These are phyloP conservation scores for Asterella californica DNA, from an alignment of 225 moss, liverwort and hornwort genomes.

Conservation along the genomic window DNA sequence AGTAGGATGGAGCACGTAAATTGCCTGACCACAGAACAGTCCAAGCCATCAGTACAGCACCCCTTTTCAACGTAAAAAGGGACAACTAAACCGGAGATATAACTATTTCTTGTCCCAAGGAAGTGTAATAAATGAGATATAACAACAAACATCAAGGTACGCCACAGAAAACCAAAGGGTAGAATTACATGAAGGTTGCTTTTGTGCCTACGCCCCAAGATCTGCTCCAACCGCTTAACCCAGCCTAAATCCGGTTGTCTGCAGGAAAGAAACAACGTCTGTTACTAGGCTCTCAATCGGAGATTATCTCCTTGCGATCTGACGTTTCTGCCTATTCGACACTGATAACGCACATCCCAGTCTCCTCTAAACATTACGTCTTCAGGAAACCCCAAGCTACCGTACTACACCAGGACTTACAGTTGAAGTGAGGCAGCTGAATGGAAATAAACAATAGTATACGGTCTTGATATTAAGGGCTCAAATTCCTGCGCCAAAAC, in stretches of 20 bases:
- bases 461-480: slow-evolving; percentile 82
- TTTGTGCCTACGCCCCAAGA: slow-evolving; percentile 93
- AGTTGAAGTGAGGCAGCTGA: slow-evolving; percentile 83
- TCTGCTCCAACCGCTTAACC: slow-evolving; percentile 94
- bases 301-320: neutral
- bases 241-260: slow-evolving; percentile 93
- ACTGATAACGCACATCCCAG: neutral
- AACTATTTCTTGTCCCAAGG: neutral
- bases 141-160: neutral
- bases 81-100: neutral
- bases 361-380: neutral
- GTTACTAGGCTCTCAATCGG: neutral
- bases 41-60: neutral
- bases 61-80: neutral
- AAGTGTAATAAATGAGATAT: neutral
- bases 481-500: slow-evolving; percentile 75
- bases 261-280: slow-evolving; percentile 15
- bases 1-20: slow-evolving; percentile 83
- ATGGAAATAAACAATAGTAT: slow-evolving; percentile 93
- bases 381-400: neutral
- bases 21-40: slow-evolving; percentile 53
- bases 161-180: neutral
- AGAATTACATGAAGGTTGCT: slow-evolving; percentile 85
- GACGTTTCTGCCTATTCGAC: neutral
- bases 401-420: slow-evolving; percentile 43